Evolutionary conservation across 1,284 basidiomycete species (phyloP).

Genomic region (Meira nashicola): DNA sequence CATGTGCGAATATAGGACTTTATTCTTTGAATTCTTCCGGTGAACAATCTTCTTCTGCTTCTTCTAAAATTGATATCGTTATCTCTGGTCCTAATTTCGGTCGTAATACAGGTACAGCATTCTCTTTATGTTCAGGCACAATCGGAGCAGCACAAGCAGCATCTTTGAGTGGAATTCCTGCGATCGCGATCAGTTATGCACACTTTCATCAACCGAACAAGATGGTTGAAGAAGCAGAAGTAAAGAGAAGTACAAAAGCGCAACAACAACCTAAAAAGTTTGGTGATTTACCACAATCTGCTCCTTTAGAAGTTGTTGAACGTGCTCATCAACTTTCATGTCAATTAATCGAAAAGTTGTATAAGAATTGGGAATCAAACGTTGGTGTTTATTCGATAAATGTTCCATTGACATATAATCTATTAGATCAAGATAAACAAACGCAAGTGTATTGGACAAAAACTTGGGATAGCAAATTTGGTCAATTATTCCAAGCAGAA

Average conservation of each 20-base stretch:
- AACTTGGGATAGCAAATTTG: conserved; percentile 43
- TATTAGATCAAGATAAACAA: conserved; percentile 23
- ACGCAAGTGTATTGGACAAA: conserved; percentile 37
- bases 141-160: conserved; percentile 46
- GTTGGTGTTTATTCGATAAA: conserved; percentile 46
- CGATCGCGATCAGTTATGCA: conserved; percentile 43
- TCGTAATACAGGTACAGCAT: conserved; percentile 48
- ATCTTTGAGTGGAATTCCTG: conserved; percentile 32
- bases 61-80: conserved; percentile 35
- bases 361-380: conserved; percentile 35
- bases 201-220: conserved; percentile 42
- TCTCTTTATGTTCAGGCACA: conserved; percentile 48
- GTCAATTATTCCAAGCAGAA: conserved; percentile 17
- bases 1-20: conserved; percentile 46
- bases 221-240: conserved; percentile 16
- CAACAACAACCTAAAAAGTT: neutral
- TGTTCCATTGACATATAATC: conserved; percentile 42
- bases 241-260: neutral
- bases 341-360: conserved; percentile 32
- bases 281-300: neutral
- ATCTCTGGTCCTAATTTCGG: conserved; percentile 51
- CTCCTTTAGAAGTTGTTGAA: conserved; percentile 13
- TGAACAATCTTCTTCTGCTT: neutral
- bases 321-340: conserved; percentile 27
- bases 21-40: conserved; percentile 39